phyloP scores from a whole-genome alignment of 345 rosid genomes.

The Linum usitatissimum region DNA sequence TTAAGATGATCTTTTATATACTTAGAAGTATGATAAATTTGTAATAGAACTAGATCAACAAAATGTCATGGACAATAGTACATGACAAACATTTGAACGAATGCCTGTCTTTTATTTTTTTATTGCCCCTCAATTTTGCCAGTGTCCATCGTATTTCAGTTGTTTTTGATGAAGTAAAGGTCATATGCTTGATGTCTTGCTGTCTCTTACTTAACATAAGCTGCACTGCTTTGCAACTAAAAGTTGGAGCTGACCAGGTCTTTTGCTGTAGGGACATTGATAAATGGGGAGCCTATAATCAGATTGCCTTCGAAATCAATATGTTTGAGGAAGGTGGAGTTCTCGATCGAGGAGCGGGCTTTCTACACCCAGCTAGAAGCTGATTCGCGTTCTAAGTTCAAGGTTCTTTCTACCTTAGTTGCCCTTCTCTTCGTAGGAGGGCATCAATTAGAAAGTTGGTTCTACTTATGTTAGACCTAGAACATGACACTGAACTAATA shows the following conservation, averaged over 20 bases:
- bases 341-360: slow-evolving; percentile 71
- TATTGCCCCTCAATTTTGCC: too few species aligned
- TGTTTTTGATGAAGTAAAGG: too few species aligned
- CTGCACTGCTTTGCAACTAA: neutral
- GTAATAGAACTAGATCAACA: too few species aligned
- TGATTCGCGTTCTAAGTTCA: slow-evolving; percentile 70
- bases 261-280: slow-evolving; percentile 53
- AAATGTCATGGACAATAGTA: too few species aligned
- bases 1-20: too few species aligned
- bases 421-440: neutral
- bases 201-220: neutral
- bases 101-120: too few species aligned
- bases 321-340: slow-evolving; percentile 53
- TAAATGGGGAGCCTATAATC: slow-evolving; percentile 83
- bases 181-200: too few species aligned
- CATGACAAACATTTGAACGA: too few species aligned
- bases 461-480: neutral
- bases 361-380: slow-evolving; percentile 77
- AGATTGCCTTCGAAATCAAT: slow-evolving; percentile 69
- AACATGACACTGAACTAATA: neutral
- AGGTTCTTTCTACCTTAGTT: slow-evolving; percentile 36
- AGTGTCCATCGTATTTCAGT: too few species aligned
- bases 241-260: neutral
- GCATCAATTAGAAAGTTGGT: neutral
- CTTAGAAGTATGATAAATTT: too few species aligned